These are phyloP conservation scores for Coemansia sp. DNA, from an alignment of 192 early-diverging fungal genomes.

Conservation along the genomic window DNA sequence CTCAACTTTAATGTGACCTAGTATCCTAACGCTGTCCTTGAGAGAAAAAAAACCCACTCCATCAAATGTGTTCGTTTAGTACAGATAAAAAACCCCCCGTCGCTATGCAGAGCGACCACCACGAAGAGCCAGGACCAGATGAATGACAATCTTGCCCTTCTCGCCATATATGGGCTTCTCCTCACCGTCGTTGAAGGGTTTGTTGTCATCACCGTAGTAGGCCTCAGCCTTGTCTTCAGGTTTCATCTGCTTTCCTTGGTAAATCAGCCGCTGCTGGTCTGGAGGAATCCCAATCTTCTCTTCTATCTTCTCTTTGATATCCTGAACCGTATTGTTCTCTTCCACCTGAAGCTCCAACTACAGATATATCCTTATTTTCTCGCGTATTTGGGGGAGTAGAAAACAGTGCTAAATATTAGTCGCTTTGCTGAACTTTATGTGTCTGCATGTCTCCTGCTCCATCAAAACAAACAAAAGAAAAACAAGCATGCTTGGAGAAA, in stretches of 20 bases:
- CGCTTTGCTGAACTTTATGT: too few species aligned
- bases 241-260: slow-evolving; percentile 87
- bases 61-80: neutral
- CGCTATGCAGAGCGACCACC: slow-evolving; percentile 60
- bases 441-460: too few species aligned
- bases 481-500: neutral
- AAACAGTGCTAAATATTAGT: too few species aligned
- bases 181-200: too few species aligned
- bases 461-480: too few species aligned
- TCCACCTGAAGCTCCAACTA: slow-evolving; percentile 94
- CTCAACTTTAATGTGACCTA: too few species aligned
- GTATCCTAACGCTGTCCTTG: neutral
- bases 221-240: slow-evolving; percentile 70
- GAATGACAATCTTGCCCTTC: slow-evolving; percentile 79
- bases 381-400: neutral
- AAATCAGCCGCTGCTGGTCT: slow-evolving; percentile 93
- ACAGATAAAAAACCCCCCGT: neutral
- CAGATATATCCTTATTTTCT: neutral
- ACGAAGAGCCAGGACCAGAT: slow-evolving; percentile 93
- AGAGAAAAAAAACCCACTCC: neutral
- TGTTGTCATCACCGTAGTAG: slow-evolving; percentile 56
- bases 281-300: slow-evolving; percentile 98
- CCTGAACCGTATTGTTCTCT: slow-evolving; percentile 62
- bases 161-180: slow-evolving; percentile 18
- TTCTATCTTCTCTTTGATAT: slow-evolving; percentile 88